phyloP scores from a whole-genome alignment of 1,284 basidiomycete genomes.

The Fistulinella cinereoalba region DNA sequence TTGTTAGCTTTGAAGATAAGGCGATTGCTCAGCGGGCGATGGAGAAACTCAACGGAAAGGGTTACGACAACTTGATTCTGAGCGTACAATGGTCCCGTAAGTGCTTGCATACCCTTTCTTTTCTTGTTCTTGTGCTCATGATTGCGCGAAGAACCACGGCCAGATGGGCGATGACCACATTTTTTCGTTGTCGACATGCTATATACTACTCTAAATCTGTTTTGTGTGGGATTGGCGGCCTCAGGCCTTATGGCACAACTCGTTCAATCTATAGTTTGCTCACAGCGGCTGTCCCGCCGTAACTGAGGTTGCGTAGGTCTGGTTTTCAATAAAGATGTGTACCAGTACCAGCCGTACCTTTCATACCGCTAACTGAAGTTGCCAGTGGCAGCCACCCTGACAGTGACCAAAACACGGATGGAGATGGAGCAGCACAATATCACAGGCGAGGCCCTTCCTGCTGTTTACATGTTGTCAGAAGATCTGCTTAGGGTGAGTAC shows the following conservation, averaged over 20 bases:
- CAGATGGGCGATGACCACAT: conserved; percentile 36
- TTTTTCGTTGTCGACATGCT: conserved; percentile 1
- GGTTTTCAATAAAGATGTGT: too few species aligned
- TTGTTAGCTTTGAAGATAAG: conserved; percentile 90
- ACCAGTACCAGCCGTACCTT: too few species aligned
- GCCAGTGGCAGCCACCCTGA: not conserved
- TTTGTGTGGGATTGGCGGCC: not conserved
- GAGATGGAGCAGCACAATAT: conserved; percentile 8
- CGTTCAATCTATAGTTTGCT: too few species aligned
- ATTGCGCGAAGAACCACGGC: conserved; percentile 38
- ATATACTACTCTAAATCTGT: conserved; percentile 4
- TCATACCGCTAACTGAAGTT: too few species aligned
- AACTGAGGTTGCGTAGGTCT: too few species aligned
- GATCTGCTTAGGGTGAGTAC: conserved; percentile 48
- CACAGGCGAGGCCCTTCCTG: conserved; percentile 5
- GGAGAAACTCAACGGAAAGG: conserved; percentile 90
- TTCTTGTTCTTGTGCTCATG: conserved; percentile 1
- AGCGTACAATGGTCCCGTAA: conserved; percentile 86
- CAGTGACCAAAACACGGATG: conserved; percentile 1
- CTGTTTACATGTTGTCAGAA: conserved; percentile 57
- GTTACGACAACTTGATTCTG: conserved; percentile 87
- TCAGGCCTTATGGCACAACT: not conserved
- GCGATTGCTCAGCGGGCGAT: conserved; percentile 84
- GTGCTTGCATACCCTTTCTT: conserved; percentile 31
- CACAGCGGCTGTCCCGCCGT: too few species aligned